Percentiles rank a stretch among this genome's conserved stretches.
These are phyloP conservation scores for Wickerhamiella nectarea DNA, from an alignment of 805 yeast species.

Conservation along the genomic window DNA sequence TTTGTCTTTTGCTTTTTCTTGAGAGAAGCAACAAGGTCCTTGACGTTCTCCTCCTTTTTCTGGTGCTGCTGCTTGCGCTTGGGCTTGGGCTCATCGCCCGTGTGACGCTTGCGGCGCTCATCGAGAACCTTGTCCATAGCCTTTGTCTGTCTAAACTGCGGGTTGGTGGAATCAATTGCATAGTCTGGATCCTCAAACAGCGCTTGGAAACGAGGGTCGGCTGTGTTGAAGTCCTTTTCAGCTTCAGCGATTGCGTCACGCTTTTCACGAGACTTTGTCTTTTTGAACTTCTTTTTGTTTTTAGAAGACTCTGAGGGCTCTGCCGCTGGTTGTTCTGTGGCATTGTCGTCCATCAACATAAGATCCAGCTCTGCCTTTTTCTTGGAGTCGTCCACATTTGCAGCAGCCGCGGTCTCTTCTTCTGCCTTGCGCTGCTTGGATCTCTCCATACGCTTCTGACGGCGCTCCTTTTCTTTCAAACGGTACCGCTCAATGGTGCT, in stretches of 20 bases:
- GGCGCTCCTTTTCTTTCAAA: constrained; percentile 86
- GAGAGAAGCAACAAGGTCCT: constrained; percentile 5
- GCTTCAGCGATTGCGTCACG: constrained; percentile 35
- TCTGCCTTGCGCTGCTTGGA: constrained; percentile 45
- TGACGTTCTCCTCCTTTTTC: constrained; percentile 2
- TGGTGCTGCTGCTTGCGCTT: neutral
- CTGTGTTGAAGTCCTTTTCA: constrained; percentile 48
- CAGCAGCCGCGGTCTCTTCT: constrained; percentile 32
- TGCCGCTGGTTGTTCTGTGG: constrained; percentile 63
- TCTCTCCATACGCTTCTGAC: constrained; percentile 68
- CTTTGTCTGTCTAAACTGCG: constrained; percentile 78
- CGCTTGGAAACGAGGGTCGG: constrained; percentile 76
- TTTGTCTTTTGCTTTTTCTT: constrained; percentile 4
- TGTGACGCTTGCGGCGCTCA: constrained; percentile 39
- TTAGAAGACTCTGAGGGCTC: constrained; percentile 56
- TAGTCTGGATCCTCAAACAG: constrained; percentile 74
- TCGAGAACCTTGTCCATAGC: constrained; percentile 74
- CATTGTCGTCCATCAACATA: constrained; percentile 56
- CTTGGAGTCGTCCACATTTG: constrained; percentile 26
- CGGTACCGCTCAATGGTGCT: constrained; percentile 65
- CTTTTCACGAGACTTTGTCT: constrained; percentile 29
- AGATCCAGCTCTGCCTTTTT: constrained; percentile 61
- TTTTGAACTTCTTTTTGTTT: constrained; percentile 30
- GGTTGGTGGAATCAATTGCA: constrained; percentile 86
- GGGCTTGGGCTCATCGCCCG: constrained; percentile 1